These are phyloP conservation scores for Globisporangium splendens DNA, from an alignment of 352 stramenopile species.

Conservation along the genomic window DNA sequence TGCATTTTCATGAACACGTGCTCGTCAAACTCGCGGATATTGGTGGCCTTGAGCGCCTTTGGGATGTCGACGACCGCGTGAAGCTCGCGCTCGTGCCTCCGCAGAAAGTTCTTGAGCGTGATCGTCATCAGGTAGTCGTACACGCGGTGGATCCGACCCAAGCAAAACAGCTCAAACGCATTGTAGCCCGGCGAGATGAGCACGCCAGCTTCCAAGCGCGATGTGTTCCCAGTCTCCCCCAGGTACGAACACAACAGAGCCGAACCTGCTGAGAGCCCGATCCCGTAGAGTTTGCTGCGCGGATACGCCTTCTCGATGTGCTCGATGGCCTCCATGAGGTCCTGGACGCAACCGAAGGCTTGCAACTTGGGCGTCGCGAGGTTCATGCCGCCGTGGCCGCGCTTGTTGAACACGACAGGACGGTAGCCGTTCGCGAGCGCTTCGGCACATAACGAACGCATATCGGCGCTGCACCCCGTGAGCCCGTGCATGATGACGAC, in stretches of 20 bases:
- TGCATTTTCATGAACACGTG: conserved; percentile 83
- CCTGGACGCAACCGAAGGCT: conserved; percentile 57
- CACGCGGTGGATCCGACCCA: conserved; percentile 51
- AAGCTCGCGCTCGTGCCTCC: conserved; percentile 44
- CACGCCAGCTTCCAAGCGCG: conserved; percentile 49
- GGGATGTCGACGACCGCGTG: conserved; percentile 43
- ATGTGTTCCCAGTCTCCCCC: conserved; percentile 51
- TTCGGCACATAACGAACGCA: conserved; percentile 61
- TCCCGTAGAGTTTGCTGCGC: conserved; percentile 47
- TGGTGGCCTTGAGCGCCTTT: conserved; percentile 43
- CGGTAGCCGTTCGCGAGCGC: conserved; percentile 59
- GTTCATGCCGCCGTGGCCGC: conserved; percentile 61
- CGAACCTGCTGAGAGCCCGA: conserved; percentile 70
- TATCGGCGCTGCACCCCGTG: conserved; percentile 61
- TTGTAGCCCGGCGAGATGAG: conserved; percentile 80
- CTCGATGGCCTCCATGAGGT: conserved; percentile 51
- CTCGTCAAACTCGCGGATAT: conserved; percentile 67
- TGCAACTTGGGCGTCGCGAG: conserved; percentile 67
- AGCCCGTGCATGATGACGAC: conserved; percentile 68
- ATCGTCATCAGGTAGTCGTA: conserved; percentile 82
- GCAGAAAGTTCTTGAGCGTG: conserved; percentile 64
- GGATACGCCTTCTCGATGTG: conserved; percentile 49
- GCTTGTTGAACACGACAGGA: conserved; percentile 84
- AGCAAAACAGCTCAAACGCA: conserved; percentile 64
- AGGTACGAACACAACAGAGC: conserved; percentile 70